Evolutionary conservation across 257 asterid genomes (phyloP).

Genomic region (Jacaranda mimosifolia): DNA sequence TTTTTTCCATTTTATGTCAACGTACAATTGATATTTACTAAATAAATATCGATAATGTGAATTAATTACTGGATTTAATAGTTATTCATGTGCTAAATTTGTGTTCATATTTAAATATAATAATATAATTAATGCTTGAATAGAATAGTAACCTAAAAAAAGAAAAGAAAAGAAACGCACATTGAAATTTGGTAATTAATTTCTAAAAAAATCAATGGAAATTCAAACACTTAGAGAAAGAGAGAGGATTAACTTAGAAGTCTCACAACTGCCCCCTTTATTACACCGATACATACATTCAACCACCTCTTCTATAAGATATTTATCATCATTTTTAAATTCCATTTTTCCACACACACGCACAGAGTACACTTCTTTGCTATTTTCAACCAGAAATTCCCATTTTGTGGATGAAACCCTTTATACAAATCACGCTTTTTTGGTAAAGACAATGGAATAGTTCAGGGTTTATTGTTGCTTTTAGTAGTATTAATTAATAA

Average conservation of each 20-base stretch:
- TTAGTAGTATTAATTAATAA: background rate
- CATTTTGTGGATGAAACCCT: constrained; percentile 25
- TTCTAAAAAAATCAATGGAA: background rate
- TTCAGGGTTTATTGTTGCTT: constrained; percentile 31
- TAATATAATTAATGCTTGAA: background rate
- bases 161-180: background rate
- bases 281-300: background rate
- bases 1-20: too few species aligned
- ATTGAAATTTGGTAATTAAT: background rate
- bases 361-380: background rate
- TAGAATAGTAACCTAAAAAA: background rate
- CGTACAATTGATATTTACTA: too few species aligned
- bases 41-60: too few species aligned
- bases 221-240: background rate
- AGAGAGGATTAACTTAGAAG: constrained; percentile 27
- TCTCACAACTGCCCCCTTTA: constrained; percentile 27
- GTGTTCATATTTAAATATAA: too few species aligned
- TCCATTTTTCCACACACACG: background rate
- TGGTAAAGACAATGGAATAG: constrained; percentile 32
- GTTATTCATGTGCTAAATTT: background rate
- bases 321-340: constrained; percentile 29
- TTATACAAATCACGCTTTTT: constrained; percentile 13
- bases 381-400: constrained; percentile 21
- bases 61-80: too few species aligned
- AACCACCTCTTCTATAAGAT: background rate